Evolutionary conservation across 257 asterid species (phyloP), one percentile per base, ranked within the genome.

Genomic region (Lycium barbarum): DNA sequence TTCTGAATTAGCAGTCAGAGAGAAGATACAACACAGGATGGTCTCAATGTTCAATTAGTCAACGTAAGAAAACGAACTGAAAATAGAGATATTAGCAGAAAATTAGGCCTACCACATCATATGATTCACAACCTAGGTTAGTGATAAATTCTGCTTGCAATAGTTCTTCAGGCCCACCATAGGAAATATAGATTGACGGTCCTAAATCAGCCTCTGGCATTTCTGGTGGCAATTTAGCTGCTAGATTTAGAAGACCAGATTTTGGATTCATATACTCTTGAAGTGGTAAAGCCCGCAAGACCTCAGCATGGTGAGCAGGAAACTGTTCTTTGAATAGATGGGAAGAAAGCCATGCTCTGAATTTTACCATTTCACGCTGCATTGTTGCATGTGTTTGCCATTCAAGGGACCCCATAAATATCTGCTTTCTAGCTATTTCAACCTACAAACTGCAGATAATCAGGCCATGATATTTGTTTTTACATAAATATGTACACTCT

Each of bases 331-430:
- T 90, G 86, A 95, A 97, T 85, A 95, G 82, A 86, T 86, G 74
- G 68, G 99, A 92, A 81, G 99, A 94, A 87, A 97, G 94, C 91
- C 96, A 91, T 65, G 97, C 92, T 88, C 93, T 95, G 84, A 93
- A 89, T 83, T 93, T 97, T 51, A 95, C 83, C 78, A 86, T 86
- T 90, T 94, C 90, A 65, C 90, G 92, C 87, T 83, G 89, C 86
- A 94, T 80, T 83, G 90, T 89, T 84, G 98, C 94, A 84, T 94
- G 94, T 59, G 97, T 87, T 84, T 86, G 86, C 86, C 90, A 93
- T 90, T 89, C 96, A 80, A 93, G 80, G 66, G 99, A 93, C 59
- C 99, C 99, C 94, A 97, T 90, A 84, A 93, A 92, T 81, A 90
- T 85, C 87, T 93, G 89, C 88, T 89, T 97, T 59, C 91, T 90